Base-by-base conservation (phyloP, 257 asterid species). In the Striga asiatica region DNA sequence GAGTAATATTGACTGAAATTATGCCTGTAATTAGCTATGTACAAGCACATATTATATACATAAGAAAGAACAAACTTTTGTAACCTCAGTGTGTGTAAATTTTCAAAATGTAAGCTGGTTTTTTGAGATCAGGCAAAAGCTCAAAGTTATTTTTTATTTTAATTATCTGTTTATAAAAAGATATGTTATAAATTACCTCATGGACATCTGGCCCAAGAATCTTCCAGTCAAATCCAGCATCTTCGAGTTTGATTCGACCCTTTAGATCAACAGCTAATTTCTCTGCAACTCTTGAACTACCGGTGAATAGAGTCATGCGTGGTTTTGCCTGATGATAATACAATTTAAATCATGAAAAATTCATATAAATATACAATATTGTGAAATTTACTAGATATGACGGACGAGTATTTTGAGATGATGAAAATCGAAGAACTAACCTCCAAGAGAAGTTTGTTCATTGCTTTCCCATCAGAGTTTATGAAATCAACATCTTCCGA, bases 141-240 rank as follows among this genome's bases (percentile, higher is more conserved):
- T n/a, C n/a, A n/a, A n/a, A n/a, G n/a, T n/a, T n/a, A n/a, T n/a
- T n/a, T n/a, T n/a, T n/a, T n/a, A n/a, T n/a, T n/a, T n/a, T n/a
- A n/a, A n/a, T n/a, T n/a, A n/a, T n/a, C n/a, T n/a, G n/a, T n/a
- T n/a, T n/a, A 59, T 10, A 22, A 8, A 47, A 34, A 5, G 38
- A 53, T 48, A 31, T 8, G 16, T 45, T 47, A 13, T 50, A 41
- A 35, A 91, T n/a, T n/a, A n/a, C 96, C 96, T 87, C 85, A 4
- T 78, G 79, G 31, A 92, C 97, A 65, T 92, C 97, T 4, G 97
- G 99, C 29, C 99, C 97, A 54, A 92, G 94, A 68, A 92, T 72
- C 80, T 92, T 92, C 99, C 99, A 92, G 58, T 92, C 95, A 21
- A 92, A 92, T 29, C 99, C 99, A 54, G 95, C 97, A 78, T 92